These are phyloP conservation scores for Climacium dendroides DNA, from an alignment of 225 moss, liverwort and hornwort species.

Conservation along the genomic window DNA sequence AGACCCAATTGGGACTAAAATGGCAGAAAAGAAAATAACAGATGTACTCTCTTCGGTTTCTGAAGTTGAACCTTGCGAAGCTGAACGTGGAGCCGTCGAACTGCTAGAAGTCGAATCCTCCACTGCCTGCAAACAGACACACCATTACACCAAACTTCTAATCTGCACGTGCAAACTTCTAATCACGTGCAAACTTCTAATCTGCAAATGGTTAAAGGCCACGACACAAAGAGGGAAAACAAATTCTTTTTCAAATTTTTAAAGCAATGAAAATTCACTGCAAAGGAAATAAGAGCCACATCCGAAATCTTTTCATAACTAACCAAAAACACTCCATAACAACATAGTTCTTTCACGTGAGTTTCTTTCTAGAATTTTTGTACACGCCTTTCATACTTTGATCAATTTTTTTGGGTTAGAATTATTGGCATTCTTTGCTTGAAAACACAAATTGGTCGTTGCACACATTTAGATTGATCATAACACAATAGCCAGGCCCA, in stretches of 20 bases:
- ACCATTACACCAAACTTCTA: background rate
- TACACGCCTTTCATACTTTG: background rate
- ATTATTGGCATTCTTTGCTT: background rate
- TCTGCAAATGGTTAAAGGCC: background rate
- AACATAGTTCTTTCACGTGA: background rate
- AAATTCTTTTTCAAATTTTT: background rate
- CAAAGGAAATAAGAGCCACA: background rate
- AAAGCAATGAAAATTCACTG: background rate
- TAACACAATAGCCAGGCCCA: background rate
- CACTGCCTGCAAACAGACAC: conserved; percentile 7
- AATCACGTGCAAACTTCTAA: background rate
- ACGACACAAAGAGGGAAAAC: background rate
- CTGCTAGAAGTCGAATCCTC: conserved; percentile 8
- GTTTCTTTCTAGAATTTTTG: background rate
- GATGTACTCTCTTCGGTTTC: background rate
- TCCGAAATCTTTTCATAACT: background rate
- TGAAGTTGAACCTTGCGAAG: conserved; percentile 9
- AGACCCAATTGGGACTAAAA: background rate
- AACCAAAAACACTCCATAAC: background rate
- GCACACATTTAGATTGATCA: background rate
- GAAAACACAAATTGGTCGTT: background rate
- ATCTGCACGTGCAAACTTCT: background rate
- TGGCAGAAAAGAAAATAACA: background rate
- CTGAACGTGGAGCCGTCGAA: background rate
- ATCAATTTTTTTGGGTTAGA: no score